These are phyloP conservation scores for Diaporthe australafricana DNA, from an alignment of 2,329 filamentous ascomycete genomes.

Conservation along the genomic window DNA sequence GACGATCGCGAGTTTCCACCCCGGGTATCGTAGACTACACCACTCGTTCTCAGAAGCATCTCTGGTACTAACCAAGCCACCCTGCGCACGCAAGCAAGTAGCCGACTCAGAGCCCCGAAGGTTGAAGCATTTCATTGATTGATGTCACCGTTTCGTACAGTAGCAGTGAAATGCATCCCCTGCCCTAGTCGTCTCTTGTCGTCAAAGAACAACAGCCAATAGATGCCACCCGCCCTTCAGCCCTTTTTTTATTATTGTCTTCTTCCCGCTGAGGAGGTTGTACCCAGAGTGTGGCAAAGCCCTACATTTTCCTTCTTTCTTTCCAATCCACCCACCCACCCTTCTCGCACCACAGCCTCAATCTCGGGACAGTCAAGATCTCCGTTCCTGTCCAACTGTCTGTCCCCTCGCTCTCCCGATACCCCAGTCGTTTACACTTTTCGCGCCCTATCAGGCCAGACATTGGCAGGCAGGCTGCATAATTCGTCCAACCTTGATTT, in stretches of 20 bases:
- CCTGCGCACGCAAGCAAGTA: background rate
- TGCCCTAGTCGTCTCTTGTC: background rate
- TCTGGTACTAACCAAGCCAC: background rate
- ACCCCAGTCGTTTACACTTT: background rate
- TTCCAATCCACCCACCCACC: background rate
- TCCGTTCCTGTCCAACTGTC: background rate
- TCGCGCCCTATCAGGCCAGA: background rate
- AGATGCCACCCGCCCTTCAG: background rate
- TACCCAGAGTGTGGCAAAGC: slow-evolving; percentile 3
- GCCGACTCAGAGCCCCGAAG: background rate
- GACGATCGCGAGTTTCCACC: too few relatives aligned
- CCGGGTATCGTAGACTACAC: too few relatives aligned
- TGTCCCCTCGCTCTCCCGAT: background rate
- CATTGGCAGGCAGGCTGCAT: slow-evolving; percentile 3
- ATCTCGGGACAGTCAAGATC: slow-evolving; percentile 22
- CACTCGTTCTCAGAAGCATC: background rate
- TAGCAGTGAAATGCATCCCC: background rate
- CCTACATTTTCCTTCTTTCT: too few relatives aligned
- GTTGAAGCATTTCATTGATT: background rate
- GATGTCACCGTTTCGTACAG: slow-evolving; percentile 25
- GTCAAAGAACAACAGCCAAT: background rate
- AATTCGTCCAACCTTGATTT: background rate
- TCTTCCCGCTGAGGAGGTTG: background rate
- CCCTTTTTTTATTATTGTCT: background rate
- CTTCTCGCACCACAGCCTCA: slow-evolving; percentile 1